Percentiles rank a stretch among this genome's conserved stretches.
phyloP scores from a whole-genome alignment of 2,329 filamentous ascomycete genomes.

The Epichloe typhina region DNA sequence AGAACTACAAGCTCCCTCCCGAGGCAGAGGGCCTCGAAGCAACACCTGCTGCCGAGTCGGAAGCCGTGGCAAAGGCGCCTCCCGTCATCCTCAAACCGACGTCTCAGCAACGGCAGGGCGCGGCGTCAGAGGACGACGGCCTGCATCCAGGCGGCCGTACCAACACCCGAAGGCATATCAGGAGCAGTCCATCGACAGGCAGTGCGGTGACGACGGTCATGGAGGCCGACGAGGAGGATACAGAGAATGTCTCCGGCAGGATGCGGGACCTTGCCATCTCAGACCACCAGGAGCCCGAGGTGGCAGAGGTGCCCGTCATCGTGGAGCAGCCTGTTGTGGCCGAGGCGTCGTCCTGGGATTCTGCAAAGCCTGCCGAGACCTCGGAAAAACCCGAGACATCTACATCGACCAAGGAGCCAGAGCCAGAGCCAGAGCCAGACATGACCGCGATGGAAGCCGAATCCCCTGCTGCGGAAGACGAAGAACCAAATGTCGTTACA shows the following conservation, averaged over 20 bases:
- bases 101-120: constrained; percentile 15
- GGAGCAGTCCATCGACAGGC: constrained; percentile 68
- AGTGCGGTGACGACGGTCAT: constrained; percentile 70
- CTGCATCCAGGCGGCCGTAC: constrained; percentile 41
- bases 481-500: neutral
- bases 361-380: constrained; percentile 1
- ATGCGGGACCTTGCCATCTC: constrained; percentile 35
- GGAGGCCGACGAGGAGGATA: constrained; percentile 68
- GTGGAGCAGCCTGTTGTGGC: constrained; percentile 23
- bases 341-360: constrained; percentile 4
- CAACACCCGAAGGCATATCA: constrained; percentile 69
- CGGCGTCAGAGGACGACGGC: constrained; percentile 33
- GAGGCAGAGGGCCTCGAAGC: constrained; percentile 78
- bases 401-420: neutral
- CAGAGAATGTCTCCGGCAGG: constrained; percentile 31
- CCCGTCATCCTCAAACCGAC: constrained; percentile 25
- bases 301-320: constrained; percentile 28
- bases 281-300: constrained; percentile 29
- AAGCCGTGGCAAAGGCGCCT: constrained; percentile 24
- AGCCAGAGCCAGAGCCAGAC: constrained; percentile 7
- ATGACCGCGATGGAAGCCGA: constrained; percentile 2
- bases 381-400: neutral
- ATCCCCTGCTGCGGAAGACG: neutral
- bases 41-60: constrained; percentile 23
- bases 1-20: constrained; percentile 89